phyloP scores from a whole-genome alignment of 208 protist species.

The Trypanosoma mega region DNA sequence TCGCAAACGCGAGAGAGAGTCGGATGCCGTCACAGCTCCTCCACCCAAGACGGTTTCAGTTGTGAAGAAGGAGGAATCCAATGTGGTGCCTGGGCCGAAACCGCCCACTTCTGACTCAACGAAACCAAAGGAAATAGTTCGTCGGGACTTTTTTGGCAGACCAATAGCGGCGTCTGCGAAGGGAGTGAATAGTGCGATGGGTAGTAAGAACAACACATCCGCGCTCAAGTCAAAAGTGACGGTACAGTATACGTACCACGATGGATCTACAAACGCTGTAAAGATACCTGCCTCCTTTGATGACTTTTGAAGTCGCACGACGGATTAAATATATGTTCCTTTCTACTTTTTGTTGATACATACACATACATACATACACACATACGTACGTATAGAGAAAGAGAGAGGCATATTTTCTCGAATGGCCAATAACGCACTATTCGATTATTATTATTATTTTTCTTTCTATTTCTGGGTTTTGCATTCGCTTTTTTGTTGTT shows the following conservation, averaged over 20 bases:
- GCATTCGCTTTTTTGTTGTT: neutral
- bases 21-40: no score
- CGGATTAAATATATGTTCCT: neutral
- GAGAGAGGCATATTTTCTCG: no score
- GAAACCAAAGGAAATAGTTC: conserved; percentile 2
- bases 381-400: no score
- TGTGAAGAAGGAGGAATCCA: conserved; percentile 5
- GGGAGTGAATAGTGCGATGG: conserved; percentile 11
- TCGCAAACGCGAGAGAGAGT: conserved; percentile 13
- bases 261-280: conserved; percentile 83
- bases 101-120: neutral
- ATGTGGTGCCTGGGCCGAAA: neutral
- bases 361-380: neutral
- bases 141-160: conserved; percentile 74
- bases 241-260: conserved; percentile 71
- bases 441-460: neutral
- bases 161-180: conserved; percentile 27
- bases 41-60: neutral
- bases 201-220: no score
- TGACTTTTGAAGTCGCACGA: conserved; percentile 47
- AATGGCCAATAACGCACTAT: neutral
- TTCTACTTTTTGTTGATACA: neutral
- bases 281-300: conserved; percentile 62
- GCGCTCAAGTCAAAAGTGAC: conserved; percentile 2
- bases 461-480: neutral